phyloP scores from a whole-genome alignment of 306 rosid species.

The Quercus robur region DNA sequence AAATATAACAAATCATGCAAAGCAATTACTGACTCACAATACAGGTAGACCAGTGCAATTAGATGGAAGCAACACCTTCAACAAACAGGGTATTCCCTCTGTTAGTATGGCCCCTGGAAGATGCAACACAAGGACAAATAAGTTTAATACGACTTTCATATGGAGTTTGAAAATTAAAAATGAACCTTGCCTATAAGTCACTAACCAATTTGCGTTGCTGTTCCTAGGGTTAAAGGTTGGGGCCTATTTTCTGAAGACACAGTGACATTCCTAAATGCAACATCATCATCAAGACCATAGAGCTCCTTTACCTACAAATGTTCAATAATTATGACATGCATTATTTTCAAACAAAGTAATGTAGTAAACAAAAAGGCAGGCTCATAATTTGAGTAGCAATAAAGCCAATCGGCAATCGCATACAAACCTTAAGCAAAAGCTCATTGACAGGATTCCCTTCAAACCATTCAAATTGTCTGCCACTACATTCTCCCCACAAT shows the following conservation, averaged over 20 bases:
- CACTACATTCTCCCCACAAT: constrained; percentile 90
- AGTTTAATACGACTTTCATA: background rate
- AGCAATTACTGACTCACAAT: constrained; percentile 49
- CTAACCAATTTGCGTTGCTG: constrained; percentile 95
- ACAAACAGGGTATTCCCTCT: constrained; percentile 93
- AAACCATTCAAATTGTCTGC: constrained; percentile 91
- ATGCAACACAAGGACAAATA: constrained; percentile 5
- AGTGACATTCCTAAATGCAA: constrained; percentile 71
- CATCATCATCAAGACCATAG: constrained; percentile 71
- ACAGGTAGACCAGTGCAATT: constrained; percentile 78
- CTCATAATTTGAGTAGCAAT: background rate
- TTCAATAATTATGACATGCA: background rate
- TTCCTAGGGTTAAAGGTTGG: constrained; percentile 69
- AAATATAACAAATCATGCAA: background rate
- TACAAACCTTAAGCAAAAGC: constrained; percentile 68
- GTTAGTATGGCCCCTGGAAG: constrained; percentile 82
- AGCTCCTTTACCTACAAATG: constrained; percentile 79
- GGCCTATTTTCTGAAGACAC: constrained; percentile 72
- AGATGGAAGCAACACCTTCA: constrained; percentile 82
- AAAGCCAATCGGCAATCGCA: constrained; percentile 2
- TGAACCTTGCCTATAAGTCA: constrained; percentile 16
- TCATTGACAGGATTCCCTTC: constrained; percentile 67
- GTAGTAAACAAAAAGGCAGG: constrained; percentile 16
- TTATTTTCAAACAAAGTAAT: constrained; percentile 1
- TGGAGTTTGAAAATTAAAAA: background rate